These are phyloP conservation scores for Monosporascus sp. DNA, from an alignment of 2,329 filamentous ascomycete genomes.

Conservation along the genomic window DNA sequence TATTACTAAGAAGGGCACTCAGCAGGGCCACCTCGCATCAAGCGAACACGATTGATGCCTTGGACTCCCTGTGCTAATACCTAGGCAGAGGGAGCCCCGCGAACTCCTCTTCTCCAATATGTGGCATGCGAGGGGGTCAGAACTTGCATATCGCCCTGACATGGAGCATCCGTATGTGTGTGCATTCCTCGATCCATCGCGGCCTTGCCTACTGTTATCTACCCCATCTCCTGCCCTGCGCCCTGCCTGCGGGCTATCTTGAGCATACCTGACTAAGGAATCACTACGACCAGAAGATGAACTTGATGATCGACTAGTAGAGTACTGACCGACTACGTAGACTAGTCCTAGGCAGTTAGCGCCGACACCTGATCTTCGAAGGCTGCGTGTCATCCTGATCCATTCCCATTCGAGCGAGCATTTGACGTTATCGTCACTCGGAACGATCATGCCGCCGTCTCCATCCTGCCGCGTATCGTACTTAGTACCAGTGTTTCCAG, in stretches of 20 bases:
- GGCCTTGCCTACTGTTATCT: too few relatives aligned
- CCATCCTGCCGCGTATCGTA: too few relatives aligned
- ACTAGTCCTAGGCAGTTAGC: neutral
- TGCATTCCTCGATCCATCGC: too few relatives aligned
- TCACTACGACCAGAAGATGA: too few relatives aligned
- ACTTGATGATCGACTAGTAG: too few relatives aligned
- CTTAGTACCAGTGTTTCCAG: too few relatives aligned
- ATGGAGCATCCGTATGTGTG: neutral
- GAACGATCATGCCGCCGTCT: neutral
- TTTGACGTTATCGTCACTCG: neutral
- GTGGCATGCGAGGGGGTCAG: neutral
- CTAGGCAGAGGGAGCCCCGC: neutral
- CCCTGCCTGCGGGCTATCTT: too few relatives aligned
- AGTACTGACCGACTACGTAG: neutral
- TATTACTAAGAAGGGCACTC: too few relatives aligned
- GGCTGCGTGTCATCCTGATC: constrained; percentile 4
- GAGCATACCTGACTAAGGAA: too few relatives aligned
- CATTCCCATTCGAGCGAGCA: neutral
- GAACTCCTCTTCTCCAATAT: neutral
- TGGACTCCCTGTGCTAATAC: neutral
- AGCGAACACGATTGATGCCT: too few relatives aligned
- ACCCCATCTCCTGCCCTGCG: too few relatives aligned
- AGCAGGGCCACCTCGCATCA: too few relatives aligned
- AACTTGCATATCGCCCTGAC: neutral
- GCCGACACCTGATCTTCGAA: neutral